phyloP scores from a whole-genome alignment of 139 green algal species.

The Auxenochlorella pyrenoidosa region DNA sequence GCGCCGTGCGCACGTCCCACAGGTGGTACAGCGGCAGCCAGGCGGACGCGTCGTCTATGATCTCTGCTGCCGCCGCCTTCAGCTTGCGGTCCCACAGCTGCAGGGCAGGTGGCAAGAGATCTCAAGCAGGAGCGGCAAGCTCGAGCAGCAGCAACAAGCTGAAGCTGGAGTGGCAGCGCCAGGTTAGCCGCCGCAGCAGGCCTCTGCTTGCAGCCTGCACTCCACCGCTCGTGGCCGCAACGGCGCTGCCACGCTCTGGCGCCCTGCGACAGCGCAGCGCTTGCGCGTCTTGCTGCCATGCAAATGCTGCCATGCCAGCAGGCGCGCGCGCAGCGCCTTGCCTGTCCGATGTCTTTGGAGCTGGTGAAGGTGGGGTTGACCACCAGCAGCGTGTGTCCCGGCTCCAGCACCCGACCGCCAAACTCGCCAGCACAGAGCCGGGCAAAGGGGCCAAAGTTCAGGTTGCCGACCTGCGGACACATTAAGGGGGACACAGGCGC shows the following conservation, averaged over 20 bases:
- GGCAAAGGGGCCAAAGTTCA: slow-evolving; percentile 32
- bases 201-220: too few species aligned
- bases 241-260: too few species aligned
- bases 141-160: too few species aligned
- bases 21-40: slow-evolving; percentile 35
- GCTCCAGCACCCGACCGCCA: slow-evolving; percentile 13
- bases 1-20: slow-evolving; percentile 21
- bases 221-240: too few species aligned
- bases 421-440: slow-evolving; percentile 38
- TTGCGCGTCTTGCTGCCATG: too few species aligned
- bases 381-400: slow-evolving; percentile 19
- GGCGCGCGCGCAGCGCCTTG: neutral
- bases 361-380: slow-evolving; percentile 30
- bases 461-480: slow-evolving; percentile 7
- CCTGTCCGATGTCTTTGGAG: slow-evolving; percentile 20
- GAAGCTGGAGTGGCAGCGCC: neutral
- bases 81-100: slow-evolving; percentile 37
- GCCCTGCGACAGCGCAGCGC: too few species aligned
- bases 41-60: slow-evolving; percentile 21
- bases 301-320: neutral
- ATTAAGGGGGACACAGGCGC: neutral
- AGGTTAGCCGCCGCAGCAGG: neutral
- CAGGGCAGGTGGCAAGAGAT: neutral
- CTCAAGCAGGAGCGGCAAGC: too few species aligned
- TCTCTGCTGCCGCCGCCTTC: slow-evolving; percentile 1